These are phyloP conservation scores for Fusarium sp. DNA, from an alignment of 2,329 filamentous ascomycete genomes.

Conservation along the genomic window DNA sequence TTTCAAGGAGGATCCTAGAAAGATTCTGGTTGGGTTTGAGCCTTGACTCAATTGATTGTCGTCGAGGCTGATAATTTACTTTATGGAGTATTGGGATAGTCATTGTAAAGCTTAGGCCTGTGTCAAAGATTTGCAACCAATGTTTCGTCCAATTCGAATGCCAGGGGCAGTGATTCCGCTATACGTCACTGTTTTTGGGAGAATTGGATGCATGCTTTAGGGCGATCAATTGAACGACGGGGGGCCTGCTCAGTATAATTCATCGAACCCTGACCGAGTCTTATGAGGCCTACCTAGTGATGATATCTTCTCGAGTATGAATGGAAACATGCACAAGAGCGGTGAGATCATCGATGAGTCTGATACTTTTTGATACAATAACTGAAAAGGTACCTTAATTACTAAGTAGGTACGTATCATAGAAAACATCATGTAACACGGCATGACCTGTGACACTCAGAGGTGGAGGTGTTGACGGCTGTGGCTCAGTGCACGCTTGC, in stretches of 20 bases:
- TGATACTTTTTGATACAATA: background rate
- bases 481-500: constrained; percentile 41
- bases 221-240: constrained; percentile 8
- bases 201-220: constrained; percentile 19
- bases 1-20: constrained; percentile 16
- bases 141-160: constrained; percentile 13
- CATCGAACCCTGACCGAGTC: background rate
- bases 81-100: constrained; percentile 15
- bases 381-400: background rate
- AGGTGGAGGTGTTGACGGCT: constrained; percentile 38
- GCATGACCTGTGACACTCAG: constrained; percentile 16
- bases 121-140: constrained; percentile 4
- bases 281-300: too few relatives aligned
- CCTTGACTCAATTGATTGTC: constrained; percentile 4
- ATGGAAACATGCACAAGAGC: background rate
- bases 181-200: constrained; percentile 34
- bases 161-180: constrained; percentile 6
- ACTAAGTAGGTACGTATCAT: too few relatives aligned
- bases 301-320: too few relatives aligned
- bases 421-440: background rate
- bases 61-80: constrained; percentile 19
- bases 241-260: constrained; percentile 4
- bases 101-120: constrained; percentile 15
- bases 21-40: background rate
- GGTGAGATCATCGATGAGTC: background rate